phyloP scores from a whole-genome alignment of 805 yeast species.

The Blastobotrys peoriensis region DNA sequence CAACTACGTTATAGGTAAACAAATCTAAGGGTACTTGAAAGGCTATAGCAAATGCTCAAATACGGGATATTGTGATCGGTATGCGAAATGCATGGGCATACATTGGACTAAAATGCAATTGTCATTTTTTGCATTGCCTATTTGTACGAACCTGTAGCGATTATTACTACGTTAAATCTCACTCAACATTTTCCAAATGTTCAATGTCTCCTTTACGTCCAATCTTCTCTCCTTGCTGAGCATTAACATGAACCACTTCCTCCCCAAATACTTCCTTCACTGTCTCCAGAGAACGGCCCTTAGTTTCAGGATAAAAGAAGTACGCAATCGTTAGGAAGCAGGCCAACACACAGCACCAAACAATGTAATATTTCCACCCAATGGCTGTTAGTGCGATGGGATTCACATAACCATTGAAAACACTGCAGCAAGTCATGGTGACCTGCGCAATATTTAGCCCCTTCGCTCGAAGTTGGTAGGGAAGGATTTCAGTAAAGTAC shows the following conservation, averaged over 20 bases:
- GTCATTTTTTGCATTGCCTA: no score
- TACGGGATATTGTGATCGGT: no score
- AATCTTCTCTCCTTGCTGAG: no score
- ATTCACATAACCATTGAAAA: slow-evolving; percentile 8
- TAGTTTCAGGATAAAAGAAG: slow-evolving; percentile 38
- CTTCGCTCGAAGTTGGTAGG: slow-evolving; percentile 15
- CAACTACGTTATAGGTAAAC: no score
- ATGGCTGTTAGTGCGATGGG: slow-evolving; percentile 37
- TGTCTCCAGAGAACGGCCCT: slow-evolving; percentile 40
- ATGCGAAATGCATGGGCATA: no score
- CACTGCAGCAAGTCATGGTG: slow-evolving; percentile 8
- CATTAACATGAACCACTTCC: background rate
- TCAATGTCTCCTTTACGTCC: no score
- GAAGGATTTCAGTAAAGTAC: slow-evolving; percentile 32
- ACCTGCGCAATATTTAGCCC: slow-evolving; percentile 4
- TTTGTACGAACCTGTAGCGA: no score
- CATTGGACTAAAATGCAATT: no score
- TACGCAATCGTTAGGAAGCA: slow-evolving; percentile 29
- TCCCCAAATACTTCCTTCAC: slow-evolving; percentile 37
- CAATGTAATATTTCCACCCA: slow-evolving; percentile 41
- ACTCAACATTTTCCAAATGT: no score
- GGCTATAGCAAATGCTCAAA: no score
- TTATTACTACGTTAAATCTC: no score
- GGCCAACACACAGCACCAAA: slow-evolving; percentile 20
- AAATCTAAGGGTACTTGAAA: no score